Base-by-base conservation (phyloP, 805 yeast species). In the Ogataea pini region DNA sequence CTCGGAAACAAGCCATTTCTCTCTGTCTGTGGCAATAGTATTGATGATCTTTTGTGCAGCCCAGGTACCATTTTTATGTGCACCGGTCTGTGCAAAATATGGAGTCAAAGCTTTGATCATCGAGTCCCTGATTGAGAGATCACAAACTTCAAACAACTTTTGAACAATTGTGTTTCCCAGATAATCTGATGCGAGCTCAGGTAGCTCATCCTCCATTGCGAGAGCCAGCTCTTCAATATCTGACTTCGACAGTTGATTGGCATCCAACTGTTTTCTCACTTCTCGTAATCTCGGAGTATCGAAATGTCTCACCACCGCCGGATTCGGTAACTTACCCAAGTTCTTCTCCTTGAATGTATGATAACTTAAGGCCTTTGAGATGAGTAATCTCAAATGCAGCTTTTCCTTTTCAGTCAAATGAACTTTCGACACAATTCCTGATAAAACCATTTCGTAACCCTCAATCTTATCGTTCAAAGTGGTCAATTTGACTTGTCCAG, bases 61-160 rank as follows among this genome's bases (percentile, higher is more conserved):
- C 99, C 99, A 94, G 4, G 99, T 94, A 52, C 99, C 99, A 66
- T 94, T 94, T 63, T 94, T 94, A 71, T 94, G 99, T 47, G 89
- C 85, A 58, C 97, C 94, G 75, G 92, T 85, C 58, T 89, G 95
- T 1, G 97, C 88, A 54, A 94, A 72, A 61, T 77, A 88, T 22
- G 91, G 95, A 3, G 85, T 73, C 34, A 95, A 80, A 54, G 79
- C 80, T 59, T 85, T 80, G 47, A 94, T 76, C 89, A 94, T 86
- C 64, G 85, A 78, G 56, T 87, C 85, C 61, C 89, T 88, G 48
- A 90, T 75, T 3, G 83, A 74, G 16, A 85, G 80, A 4, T 88
- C 79, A 38, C 89, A 78, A 45, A 76, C 73, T 40, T 86, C 86
- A 63, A 91, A 91, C 25, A 94, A 70, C 64, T 90, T 91, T 69